phyloP scores from a whole-genome alignment of 164 flowering plant genomes.

The Protea cynaroides region DNA sequence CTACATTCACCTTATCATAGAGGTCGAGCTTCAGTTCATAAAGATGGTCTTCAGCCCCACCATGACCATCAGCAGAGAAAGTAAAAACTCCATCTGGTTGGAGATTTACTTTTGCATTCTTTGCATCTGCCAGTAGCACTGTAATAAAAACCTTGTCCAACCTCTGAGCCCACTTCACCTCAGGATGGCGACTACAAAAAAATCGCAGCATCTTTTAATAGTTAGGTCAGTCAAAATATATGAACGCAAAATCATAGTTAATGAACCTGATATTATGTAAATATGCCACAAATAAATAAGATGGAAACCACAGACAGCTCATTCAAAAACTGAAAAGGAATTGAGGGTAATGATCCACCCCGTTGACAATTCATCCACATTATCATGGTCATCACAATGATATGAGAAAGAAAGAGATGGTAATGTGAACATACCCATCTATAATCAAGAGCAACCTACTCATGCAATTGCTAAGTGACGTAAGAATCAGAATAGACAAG shows the following conservation, averaged over 20 bases:
- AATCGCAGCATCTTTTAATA: background rate
- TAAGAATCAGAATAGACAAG: background rate
- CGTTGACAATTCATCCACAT: too few species aligned
- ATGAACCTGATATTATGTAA: too few species aligned
- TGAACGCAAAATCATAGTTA: background rate
- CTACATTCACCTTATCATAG: constrained; percentile 77
- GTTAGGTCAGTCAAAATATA: background rate
- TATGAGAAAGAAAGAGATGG: background rate
- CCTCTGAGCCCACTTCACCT: constrained; percentile 97
- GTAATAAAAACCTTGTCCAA: constrained; percentile 69
- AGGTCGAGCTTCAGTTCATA: constrained; percentile 83
- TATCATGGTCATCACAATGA: too few species aligned
- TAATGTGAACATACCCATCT: background rate
- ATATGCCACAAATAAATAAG: too few species aligned
- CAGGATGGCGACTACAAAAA: constrained; percentile 72
- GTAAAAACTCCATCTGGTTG: constrained; percentile 75
- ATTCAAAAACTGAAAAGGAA: too few species aligned
- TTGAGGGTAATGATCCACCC: too few species aligned
- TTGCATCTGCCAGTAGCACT: constrained; percentile 68
- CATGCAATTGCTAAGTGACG: background rate
- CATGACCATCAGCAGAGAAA: constrained; percentile 69
- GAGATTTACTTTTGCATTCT: constrained; percentile 66
- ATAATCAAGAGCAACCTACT: background rate
- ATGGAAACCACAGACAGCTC: too few species aligned
- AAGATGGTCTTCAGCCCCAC: constrained; percentile 45